Conservation (phyloP, 139 green algal species). For the Chlamydomonas sp. region DNA sequence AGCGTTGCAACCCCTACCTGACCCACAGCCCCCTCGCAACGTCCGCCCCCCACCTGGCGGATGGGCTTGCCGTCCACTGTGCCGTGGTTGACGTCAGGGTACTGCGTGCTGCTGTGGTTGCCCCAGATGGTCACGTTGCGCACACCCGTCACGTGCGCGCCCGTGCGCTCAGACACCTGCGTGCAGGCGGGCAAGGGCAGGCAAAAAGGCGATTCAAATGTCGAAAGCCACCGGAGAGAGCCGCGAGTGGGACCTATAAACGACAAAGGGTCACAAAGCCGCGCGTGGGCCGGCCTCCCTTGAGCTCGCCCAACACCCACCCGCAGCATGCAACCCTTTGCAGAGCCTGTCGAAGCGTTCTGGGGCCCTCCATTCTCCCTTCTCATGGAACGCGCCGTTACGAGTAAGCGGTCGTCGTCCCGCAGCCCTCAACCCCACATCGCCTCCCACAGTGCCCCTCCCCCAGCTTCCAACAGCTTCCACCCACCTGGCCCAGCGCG, state of each 20-base stretch:
- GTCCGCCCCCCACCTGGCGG: not conserved
- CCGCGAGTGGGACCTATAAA: not conserved
- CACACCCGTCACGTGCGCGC: constrained; percentile 77
- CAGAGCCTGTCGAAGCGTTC: too few relatives aligned
- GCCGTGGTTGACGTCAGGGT: constrained; percentile 95
- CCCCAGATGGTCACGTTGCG: constrained; percentile 98
- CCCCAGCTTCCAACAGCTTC: not conserved
- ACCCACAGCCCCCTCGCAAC: too few relatives aligned
- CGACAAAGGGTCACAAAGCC: too few relatives aligned
- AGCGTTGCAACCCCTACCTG: too few relatives aligned
- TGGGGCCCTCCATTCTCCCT: too few relatives aligned
- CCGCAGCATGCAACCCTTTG: too few relatives aligned
- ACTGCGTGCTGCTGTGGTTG: constrained; percentile 96
- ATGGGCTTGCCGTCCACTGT: constrained; percentile 83
- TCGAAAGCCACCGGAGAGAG: not conserved
- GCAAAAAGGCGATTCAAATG: too few relatives aligned
- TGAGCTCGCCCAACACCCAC: too few relatives aligned
- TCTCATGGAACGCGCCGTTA: too few relatives aligned
- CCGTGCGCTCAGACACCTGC: constrained; percentile 79
- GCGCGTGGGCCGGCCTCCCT: too few relatives aligned
- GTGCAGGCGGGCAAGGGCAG: not conserved
- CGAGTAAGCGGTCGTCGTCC: not conserved
- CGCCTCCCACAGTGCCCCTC: not conserved
- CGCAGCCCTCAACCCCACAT: not conserved
- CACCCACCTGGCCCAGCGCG: constrained; percentile 82